Conservation (phyloP, 257 asterid species). For the Scutellaria baicalensis region DNA sequence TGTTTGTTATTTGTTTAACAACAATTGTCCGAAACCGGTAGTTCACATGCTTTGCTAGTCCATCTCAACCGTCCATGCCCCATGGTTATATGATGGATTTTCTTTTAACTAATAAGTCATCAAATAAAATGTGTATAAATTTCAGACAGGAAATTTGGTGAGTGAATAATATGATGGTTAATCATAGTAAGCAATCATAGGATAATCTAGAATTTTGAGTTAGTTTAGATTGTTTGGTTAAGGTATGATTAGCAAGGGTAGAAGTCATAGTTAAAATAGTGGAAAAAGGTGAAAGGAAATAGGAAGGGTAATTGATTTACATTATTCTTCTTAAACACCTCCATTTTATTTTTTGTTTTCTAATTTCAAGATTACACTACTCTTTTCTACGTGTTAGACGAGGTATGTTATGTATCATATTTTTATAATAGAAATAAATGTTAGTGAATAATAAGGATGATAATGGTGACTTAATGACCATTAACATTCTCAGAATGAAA, state of each 20-base stretch:
- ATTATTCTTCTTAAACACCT: background rate
- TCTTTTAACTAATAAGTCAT: no score
- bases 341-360: no score
- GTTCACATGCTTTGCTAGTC: background rate
- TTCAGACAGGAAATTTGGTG: background rate
- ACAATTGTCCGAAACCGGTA: background rate
- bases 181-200: background rate
- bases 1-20: background rate
- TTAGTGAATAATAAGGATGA: no score
- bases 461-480: no score
- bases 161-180: background rate
- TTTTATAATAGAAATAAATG: no score
- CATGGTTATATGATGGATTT: background rate
- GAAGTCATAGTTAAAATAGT: no score
- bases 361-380: no score
- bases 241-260: background rate
- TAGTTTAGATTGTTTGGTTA: background rate
- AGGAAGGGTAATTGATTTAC: background rate
- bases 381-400: no score
- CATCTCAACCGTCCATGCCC: constrained; percentile 14
- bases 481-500: no score
- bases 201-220: background rate
- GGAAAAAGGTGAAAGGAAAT: no score
- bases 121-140: background rate
- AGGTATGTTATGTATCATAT: no score